A percentile compares a stretch with the other conserved stretches of the same genome.
Conservation (phyloP, 495 filamentous ascomycete genomes). For the Penicillium waksmanii region DNA sequence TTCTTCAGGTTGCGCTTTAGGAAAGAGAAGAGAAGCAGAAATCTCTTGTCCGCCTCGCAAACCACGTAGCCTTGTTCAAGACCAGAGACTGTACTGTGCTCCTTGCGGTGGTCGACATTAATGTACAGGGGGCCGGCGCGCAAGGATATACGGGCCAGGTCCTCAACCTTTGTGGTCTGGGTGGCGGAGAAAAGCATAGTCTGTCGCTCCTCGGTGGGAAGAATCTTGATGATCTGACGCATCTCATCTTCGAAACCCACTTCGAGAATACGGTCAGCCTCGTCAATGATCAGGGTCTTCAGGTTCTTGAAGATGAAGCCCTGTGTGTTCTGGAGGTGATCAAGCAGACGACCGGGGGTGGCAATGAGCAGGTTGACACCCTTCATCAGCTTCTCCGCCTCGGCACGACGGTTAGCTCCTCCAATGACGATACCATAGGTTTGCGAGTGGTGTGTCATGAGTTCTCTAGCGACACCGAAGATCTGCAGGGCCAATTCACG, state of each 20-base stretch:
- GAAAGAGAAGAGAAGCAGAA: constrained; percentile 94
- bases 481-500: constrained; percentile 95
- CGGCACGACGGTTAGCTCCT: constrained; percentile 86
- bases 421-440: constrained; percentile 97
- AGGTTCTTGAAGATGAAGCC: constrained; percentile 95
- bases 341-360: constrained; percentile 88
- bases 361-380: constrained; percentile 94
- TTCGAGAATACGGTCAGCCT: constrained; percentile 92
- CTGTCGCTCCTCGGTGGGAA: constrained; percentile 86
- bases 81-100: constrained; percentile 85
- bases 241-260: constrained; percentile 99
- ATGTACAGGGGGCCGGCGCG: constrained; percentile 92
- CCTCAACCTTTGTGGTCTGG: constrained; percentile 97
- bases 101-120: constrained; percentile 82
- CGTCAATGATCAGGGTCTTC: constrained; percentile 82
- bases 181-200: constrained; percentile 98
- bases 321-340: constrained; percentile 92
- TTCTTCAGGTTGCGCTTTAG: constrained; percentile 88
- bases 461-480: constrained; percentile 90
- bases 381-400: constrained; percentile 92
- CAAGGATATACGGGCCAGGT: constrained; percentile 91
- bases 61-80: constrained; percentile 95
- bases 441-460: constrained; percentile 86
- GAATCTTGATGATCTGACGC: constrained; percentile 94
- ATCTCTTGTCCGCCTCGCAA: constrained; percentile 90